These are phyloP conservation scores for Fusarium pilosicola DNA, from an alignment of 2,329 filamentous ascomycete genomes.

Conservation along the genomic window DNA sequence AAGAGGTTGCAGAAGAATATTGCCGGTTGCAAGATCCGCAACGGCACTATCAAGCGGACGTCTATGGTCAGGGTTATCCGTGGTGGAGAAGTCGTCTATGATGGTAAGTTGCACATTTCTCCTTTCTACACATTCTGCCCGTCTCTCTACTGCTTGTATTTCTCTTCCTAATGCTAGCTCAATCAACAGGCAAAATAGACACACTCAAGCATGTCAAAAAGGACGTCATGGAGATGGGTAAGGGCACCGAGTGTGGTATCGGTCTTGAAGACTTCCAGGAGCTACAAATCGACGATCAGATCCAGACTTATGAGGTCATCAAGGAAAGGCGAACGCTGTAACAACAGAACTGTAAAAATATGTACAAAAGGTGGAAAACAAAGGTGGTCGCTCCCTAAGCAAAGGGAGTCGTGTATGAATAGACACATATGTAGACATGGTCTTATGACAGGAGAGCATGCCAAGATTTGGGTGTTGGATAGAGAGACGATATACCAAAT, in stretches of 20 bases:
- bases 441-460: slow-evolving; percentile 7
- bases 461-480: slow-evolving; percentile 1
- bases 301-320: slow-evolving; percentile 88
- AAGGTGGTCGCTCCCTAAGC: not conserved
- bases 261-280: slow-evolving; percentile 83
- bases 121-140: not conserved
- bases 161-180: not conserved
- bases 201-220: slow-evolving; percentile 94
- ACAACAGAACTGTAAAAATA: slow-evolving; percentile 36
- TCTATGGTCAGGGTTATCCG: slow-evolving; percentile 78
- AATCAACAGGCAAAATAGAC: slow-evolving; percentile 72
- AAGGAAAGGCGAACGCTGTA: slow-evolving; percentile 73
- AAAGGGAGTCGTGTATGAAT: slow-evolving; percentile 21
- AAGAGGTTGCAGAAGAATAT: slow-evolving; percentile 76
- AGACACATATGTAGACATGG: slow-evolving; percentile 18
- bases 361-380: slow-evolving; percentile 29
- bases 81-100: slow-evolving; percentile 75
- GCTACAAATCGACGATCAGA: slow-evolving; percentile 81
- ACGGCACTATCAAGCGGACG: slow-evolving; percentile 75
- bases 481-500: slow-evolving; percentile 3
- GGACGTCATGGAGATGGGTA: slow-evolving; percentile 87
- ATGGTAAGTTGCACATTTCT: slow-evolving; percentile 71
- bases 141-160: not conserved
- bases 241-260: slow-evolving; percentile 93
- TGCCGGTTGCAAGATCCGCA: slow-evolving; percentile 88